phyloP scores from a whole-genome alignment of 371 early-diverging fungal species.

The Sporodiniella umbellata region DNA sequence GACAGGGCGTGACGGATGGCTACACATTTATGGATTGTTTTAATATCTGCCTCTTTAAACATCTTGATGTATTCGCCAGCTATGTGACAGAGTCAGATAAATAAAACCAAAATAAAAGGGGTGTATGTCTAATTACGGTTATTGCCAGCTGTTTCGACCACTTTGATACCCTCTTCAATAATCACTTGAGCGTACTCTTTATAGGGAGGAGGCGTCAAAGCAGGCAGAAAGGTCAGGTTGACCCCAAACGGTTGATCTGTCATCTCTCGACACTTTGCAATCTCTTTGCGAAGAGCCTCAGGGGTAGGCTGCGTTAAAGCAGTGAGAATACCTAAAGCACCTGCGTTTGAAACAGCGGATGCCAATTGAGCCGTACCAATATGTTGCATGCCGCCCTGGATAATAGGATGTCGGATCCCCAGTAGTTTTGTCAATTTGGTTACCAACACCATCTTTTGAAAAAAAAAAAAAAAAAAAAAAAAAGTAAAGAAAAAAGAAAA shows the following conservation, averaged over 20 bases:
- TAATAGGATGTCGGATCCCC: constrained; percentile 70
- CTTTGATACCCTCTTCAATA: constrained; percentile 75
- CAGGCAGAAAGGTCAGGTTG: constrained; percentile 68
- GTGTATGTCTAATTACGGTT: constrained; percentile 45
- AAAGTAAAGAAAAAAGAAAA: constrained; percentile 1
- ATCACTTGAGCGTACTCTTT: constrained; percentile 71
- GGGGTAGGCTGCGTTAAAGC: constrained; percentile 86
- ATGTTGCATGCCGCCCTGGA: constrained; percentile 44
- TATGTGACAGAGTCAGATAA: constrained; percentile 2
- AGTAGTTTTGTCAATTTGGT: constrained; percentile 64
- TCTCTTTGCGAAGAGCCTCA: constrained; percentile 68
- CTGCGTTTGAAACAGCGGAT: constrained; percentile 94
- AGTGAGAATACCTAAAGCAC: constrained; percentile 91
- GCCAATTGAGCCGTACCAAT: constrained; percentile 78
- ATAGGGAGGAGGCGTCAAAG: constrained; percentile 76
- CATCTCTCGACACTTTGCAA: constrained; percentile 70
- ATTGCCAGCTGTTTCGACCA: constrained; percentile 74
- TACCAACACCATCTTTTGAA: constrained; percentile 43
- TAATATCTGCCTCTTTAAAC: constrained; percentile 73
- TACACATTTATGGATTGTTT: constrained; percentile 77
- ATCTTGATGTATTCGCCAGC: constrained; percentile 69
- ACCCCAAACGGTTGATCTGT: constrained; percentile 79
- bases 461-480: constrained; percentile 11
- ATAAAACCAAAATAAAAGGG: background rate
- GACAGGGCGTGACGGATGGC: constrained; percentile 71